phyloP scores from a whole-genome alignment of 2,329 filamentous ascomycete genomes.

The Biscogniauxia sp. region DNA sequence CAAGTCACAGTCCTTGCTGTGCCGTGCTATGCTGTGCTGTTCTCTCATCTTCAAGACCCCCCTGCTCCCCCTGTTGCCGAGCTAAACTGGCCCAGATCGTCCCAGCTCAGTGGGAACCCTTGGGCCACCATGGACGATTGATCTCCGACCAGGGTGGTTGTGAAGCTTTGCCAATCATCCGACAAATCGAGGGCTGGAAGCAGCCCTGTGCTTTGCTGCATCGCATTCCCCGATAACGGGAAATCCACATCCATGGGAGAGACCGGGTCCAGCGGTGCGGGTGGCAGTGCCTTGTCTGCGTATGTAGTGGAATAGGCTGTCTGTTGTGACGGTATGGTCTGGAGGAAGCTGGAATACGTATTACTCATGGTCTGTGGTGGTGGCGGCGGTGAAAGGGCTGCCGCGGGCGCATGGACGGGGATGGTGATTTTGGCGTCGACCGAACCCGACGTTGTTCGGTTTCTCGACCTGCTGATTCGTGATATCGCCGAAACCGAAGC shows the following conservation, averaged over 20 bases:
- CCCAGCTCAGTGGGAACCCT: slow-evolving; percentile 28
- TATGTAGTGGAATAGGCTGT: slow-evolving; percentile 16
- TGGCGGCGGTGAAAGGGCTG: slow-evolving; percentile 4
- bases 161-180: slow-evolving; percentile 29
- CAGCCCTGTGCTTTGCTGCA: slow-evolving; percentile 9
- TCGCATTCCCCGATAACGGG: slow-evolving; percentile 11
- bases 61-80: not conserved
- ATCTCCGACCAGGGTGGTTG: slow-evolving; percentile 27
- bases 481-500: slow-evolving; percentile 25
- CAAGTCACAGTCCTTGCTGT: not conserved
- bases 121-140: slow-evolving; percentile 8
- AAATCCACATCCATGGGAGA: slow-evolving; percentile 29
- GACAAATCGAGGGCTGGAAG: slow-evolving; percentile 26
- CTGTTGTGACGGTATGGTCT: slow-evolving; percentile 12
- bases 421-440: slow-evolving; percentile 13
- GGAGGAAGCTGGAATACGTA: slow-evolving; percentile 14
- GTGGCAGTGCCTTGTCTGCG: slow-evolving; percentile 29
- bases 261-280: slow-evolving; percentile 26
- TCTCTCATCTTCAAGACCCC: not conserved
- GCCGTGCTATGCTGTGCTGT: not conserved
- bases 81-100: slow-evolving; percentile 22
- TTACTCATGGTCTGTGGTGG: slow-evolving; percentile 13
- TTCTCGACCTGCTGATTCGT: slow-evolving; percentile 13
- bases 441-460: slow-evolving; percentile 11
- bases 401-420: slow-evolving; percentile 10